phyloP scores from a whole-genome alignment of 139 green algal genomes.

The Tetraselmis striata region DNA sequence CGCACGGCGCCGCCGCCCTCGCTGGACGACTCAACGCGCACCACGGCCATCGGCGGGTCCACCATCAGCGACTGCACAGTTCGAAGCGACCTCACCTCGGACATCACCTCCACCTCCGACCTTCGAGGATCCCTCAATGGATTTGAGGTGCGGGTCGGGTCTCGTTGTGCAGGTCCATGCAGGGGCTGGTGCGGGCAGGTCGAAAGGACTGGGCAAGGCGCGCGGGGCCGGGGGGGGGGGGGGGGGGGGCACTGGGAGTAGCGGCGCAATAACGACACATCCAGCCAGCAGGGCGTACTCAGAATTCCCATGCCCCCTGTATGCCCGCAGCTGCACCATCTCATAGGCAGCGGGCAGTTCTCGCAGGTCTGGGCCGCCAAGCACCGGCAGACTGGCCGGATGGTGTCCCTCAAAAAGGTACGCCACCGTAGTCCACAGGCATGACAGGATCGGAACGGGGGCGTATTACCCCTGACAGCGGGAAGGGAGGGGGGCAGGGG shows the following conservation, averaged over 20 bases:
- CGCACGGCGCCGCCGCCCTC: background rate
- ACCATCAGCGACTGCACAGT: conserved; percentile 8
- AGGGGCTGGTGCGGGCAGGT: no score
- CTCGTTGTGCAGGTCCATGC: no score
- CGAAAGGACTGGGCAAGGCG: no score
- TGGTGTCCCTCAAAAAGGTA: conserved; percentile 38
- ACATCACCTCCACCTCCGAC: conserved; percentile 8
- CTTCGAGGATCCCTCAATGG: conserved; percentile 17
- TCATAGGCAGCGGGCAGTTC: conserved; percentile 33
- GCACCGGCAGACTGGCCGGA: conserved; percentile 14
- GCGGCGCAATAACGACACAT: no score
- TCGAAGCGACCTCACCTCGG: conserved; percentile 18
- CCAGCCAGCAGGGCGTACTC: no score
- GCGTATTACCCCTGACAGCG: background rate
- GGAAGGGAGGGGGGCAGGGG: no score
- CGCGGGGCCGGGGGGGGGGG: no score
- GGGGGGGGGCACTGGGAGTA: no score
- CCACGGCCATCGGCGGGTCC: background rate
- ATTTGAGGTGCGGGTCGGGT: conserved; percentile 22
- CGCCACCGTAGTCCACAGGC: background rate
- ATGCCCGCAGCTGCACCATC: conserved; percentile 24
- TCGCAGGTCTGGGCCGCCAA: conserved; percentile 29
- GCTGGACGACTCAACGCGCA: conserved; percentile 6
- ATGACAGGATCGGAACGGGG: background rate
- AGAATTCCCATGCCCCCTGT: no score